phyloP scores from a whole-genome alignment of 2,329 filamentous ascomycete genomes.

The Verticillium zaregamsianum region DNA sequence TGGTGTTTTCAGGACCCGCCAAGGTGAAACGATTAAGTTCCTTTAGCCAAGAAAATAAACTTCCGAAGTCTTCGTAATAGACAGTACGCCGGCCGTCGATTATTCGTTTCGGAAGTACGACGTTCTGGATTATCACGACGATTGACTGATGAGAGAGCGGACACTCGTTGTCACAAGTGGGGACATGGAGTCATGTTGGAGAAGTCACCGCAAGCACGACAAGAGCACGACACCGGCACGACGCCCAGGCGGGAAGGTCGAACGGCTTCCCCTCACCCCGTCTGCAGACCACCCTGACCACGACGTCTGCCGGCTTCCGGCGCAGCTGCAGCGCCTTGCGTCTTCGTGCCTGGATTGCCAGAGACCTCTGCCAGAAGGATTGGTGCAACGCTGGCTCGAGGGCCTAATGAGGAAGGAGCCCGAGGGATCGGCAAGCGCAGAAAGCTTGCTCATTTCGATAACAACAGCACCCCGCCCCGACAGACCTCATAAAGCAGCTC shows the following conservation, averaged over 20 bases:
- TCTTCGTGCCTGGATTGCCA: background rate
- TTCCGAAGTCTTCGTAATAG: too few species aligned
- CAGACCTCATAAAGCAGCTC: background rate
- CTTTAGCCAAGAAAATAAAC: too few species aligned
- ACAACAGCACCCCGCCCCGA: background rate
- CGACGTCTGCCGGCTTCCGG: background rate
- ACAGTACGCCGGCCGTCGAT: too few species aligned
- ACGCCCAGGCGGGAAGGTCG: background rate
- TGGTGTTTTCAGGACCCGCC: too few species aligned
- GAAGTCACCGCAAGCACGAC: too few species aligned
- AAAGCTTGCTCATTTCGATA: background rate
- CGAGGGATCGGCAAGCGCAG: background rate
- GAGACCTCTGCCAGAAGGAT: background rate
- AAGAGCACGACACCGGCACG: conserved; percentile 55
- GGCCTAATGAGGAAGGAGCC: background rate
- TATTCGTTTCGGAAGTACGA: too few species aligned
- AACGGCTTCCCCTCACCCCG: background rate
- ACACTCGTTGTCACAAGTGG: too few species aligned
- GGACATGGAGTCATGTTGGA: conserved; percentile 28
- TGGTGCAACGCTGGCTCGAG: background rate
- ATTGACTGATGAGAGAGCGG: background rate
- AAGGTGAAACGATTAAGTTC: too few species aligned
- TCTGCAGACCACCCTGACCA: background rate
- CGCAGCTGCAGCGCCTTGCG: background rate
- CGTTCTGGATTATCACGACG: background rate